These are phyloP conservation scores for Coprinopsis strossmayeri DNA, from an alignment of 768 basidiomycete genomes.

Conservation along the genomic window DNA sequence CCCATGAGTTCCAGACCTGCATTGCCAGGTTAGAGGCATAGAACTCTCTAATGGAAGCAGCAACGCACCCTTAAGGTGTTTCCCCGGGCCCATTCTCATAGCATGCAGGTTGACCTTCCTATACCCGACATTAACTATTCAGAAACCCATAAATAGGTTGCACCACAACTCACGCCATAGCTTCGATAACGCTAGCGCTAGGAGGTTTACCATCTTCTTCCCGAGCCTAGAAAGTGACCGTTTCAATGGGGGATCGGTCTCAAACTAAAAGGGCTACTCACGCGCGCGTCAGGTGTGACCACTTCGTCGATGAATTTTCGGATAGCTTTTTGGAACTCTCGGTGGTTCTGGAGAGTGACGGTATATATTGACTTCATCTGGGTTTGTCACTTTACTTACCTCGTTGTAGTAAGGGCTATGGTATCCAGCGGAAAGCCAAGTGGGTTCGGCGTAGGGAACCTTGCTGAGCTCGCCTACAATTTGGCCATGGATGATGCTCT, in stretches of 20 bases:
- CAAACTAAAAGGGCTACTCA: conserved; percentile 64
- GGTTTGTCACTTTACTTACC: conserved; percentile 29
- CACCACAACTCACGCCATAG: conserved; percentile 37
- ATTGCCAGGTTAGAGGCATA: background rate
- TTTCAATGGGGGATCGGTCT: conserved; percentile 29
- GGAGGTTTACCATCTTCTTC: conserved; percentile 82
- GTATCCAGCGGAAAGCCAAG: conserved; percentile 65
- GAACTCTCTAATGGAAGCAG: background rate
- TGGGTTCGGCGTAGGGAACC: conserved; percentile 90
- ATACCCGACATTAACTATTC: background rate
- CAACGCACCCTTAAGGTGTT: conserved; percentile 64
- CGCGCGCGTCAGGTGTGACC: conserved; percentile 42
- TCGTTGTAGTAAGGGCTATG: conserved; percentile 74
- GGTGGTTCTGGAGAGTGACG: conserved; percentile 38
- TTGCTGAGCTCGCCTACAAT: conserved; percentile 60
- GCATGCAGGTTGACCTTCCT: conserved; percentile 31
- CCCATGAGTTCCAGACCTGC: conserved; percentile 50
- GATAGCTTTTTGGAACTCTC: conserved; percentile 50
- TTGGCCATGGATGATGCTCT: conserved; percentile 49
- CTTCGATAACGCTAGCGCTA: conserved; percentile 60
- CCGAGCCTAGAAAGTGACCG: conserved; percentile 34
- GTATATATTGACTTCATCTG: conserved; percentile 28
- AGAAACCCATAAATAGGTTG: conserved; percentile 1
- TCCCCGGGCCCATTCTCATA: conserved; percentile 85
- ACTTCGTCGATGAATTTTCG: conserved; percentile 70